Evolutionary conservation across 345 rosid species (phyloP).

Genomic region (Linum usitatissimum): DNA sequence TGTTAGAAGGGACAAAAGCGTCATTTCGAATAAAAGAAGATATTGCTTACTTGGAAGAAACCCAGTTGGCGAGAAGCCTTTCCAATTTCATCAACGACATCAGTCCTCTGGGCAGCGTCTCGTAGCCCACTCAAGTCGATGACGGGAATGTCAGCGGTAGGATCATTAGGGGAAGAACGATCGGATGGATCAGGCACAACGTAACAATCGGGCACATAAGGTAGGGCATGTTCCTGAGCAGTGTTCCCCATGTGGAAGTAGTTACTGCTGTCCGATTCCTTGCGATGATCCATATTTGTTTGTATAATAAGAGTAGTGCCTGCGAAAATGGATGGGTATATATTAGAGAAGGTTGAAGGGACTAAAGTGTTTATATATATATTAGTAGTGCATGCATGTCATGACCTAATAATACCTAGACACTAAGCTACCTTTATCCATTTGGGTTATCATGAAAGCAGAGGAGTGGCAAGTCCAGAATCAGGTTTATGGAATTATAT

Average conservation of each 20-base stretch:
- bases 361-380: too few relatives aligned
- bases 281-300: too few relatives aligned
- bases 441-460: neutral
- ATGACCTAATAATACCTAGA: too few relatives aligned
- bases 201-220: conserved; percentile 32
- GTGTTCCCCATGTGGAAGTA: conserved; percentile 32
- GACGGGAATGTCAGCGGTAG: conserved; percentile 23
- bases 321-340: neutral
- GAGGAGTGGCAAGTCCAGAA: neutral
- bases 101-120: conserved; percentile 19
- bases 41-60: conserved; percentile 41
- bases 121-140: conserved; percentile 38
- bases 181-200: conserved; percentile 21
- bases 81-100: conserved; percentile 27
- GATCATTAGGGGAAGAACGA: conserved; percentile 17
- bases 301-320: too few relatives aligned
- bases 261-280: conserved; percentile 5
- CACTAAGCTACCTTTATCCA: too few relatives aligned
- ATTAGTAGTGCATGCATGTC: too few relatives aligned
- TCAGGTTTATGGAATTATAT: neutral
- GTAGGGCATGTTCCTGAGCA: conserved; percentile 38
- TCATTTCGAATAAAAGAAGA: neutral
- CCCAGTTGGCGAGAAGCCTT: conserved; percentile 35
- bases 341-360: neutral
- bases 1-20: neutral